Evolutionary conservation across 352 stramenopile species (phyloP), one percentile per base, ranked within the genome.

Genomic region (Globisporangium parvum): DNA sequence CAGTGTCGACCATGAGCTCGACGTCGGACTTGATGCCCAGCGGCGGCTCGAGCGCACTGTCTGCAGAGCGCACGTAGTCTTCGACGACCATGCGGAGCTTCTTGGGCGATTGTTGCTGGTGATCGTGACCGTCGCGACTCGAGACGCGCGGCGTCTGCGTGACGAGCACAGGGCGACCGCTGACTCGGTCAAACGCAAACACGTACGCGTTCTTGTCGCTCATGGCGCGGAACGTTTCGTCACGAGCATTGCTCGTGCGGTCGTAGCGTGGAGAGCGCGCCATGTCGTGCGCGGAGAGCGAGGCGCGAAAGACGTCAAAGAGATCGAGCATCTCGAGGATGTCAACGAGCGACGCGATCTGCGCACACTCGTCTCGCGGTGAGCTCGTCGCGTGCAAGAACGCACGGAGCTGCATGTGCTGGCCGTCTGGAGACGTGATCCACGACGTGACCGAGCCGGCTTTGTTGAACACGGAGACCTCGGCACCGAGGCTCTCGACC

Each of bases 1-100:
- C 72, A 24, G 66, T 67, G 47, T 80, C 72, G 9, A 81, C 57
- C 56, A 79, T 69, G 41, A 85, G 46, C 56, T 84, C 72, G 24
- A 83, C 70, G 33, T 85, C 72, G 47, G 74, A 80, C 55, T 82
- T 80, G 62, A 85, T 72, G 14, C 70, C 66, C 1, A 57, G 23
- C 2, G 72, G 72, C 4, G 71, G 58, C 21, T 70, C 60, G 35
- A 77, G 71, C 45, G 18, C 17, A 40, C 15, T 47, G 8, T 52
- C 55, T 24, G 51, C 42, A 20, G 69, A 73, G 47, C 65, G 62
- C 10, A 72, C 12, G 53, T 80, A 84, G 40, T 76, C 68, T 28
- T 80, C 70, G 12, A 83, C 63, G 28, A 70, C 59, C 48, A 80
- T 48, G 33, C 55, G 51, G 15, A 75, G 23, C 15, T 47, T 62